These are phyloP conservation scores for Ascoidea tarda DNA, from an alignment of 805 yeast species.

Conservation along the genomic window DNA sequence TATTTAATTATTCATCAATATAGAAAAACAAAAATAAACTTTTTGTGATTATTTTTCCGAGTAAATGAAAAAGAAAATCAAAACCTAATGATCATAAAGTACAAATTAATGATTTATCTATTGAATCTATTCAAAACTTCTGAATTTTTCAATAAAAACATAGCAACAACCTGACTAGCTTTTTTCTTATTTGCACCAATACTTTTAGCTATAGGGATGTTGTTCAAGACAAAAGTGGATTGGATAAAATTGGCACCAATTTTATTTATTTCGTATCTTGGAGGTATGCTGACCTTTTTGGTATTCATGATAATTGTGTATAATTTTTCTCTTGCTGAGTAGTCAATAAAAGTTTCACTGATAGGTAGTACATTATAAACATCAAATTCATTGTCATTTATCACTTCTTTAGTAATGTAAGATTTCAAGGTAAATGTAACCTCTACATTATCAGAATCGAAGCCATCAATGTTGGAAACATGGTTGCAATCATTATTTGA, in stretches of 20 bases:
- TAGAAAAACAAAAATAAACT: no score
- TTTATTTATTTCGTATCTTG: not conserved
- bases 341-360: not conserved
- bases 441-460: not conserved
- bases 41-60: no score
- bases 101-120: no score
- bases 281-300: no score
- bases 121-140: no score
- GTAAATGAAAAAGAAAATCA: no score
- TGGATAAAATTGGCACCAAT: not conserved
- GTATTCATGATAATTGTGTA: not conserved
- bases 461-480: not conserved
- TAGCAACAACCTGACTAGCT: not conserved
- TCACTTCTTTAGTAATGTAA: not conserved
- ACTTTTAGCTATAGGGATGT: not conserved
- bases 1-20: no score
- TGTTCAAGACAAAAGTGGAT: not conserved
- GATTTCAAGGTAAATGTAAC: no score
- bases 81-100: no score
- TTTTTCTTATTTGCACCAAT: not conserved
- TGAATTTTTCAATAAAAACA: not conserved
- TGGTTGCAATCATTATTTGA: not conserved
- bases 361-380: not conserved
- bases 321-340: not conserved
- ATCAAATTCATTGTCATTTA: not conserved